Percentiles rank a stretch among this genome's conserved stretches.
These are phyloP conservation scores for Alternaria triticimaculans DNA, from an alignment of 2,329 filamentous ascomycete species.

Conservation along the genomic window DNA sequence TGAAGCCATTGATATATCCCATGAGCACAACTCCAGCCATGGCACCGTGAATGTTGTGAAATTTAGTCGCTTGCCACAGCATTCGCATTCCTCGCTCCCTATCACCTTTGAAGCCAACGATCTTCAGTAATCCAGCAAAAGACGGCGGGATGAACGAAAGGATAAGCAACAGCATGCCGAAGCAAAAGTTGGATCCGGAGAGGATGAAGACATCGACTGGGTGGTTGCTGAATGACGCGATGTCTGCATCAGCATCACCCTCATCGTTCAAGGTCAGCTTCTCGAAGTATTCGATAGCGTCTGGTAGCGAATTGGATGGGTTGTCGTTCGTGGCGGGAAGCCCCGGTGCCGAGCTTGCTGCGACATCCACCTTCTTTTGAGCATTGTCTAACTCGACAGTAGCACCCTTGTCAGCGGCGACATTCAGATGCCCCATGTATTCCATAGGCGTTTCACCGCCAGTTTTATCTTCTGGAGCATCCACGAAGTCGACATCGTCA, in stretches of 20 bases:
- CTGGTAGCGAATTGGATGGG: conserved; percentile 28
- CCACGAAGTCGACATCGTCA: conserved; percentile 61
- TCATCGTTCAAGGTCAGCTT: conserved; percentile 37
- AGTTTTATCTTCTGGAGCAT: conserved; percentile 60
- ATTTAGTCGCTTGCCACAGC: conserved; percentile 89
- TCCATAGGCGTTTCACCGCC: conserved; percentile 55
- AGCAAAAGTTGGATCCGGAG: conserved; percentile 87
- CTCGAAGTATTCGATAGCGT: conserved; percentile 40
- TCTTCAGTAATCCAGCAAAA: conserved; percentile 83
- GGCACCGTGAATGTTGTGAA: conserved; percentile 89
- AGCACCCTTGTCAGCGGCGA: conserved; percentile 30
- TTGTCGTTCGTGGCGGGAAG: conserved; percentile 27
- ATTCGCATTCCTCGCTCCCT: conserved; percentile 80
- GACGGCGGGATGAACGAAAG: conserved; percentile 93
- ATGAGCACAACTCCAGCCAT: conserved; percentile 82
- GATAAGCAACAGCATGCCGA: conserved; percentile 82
- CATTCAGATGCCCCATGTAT: conserved; percentile 55
- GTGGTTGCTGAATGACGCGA: conserved; percentile 69
- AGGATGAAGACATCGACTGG: conserved; percentile 88
- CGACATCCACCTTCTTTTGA: conserved; percentile 25
- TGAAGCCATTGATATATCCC: conserved; percentile 85
- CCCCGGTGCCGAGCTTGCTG: conserved; percentile 34
- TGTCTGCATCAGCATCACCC: conserved; percentile 60
- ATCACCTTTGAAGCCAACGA: conserved; percentile 91
- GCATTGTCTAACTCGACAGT: conserved; percentile 34